Percentiles rank a stretch among this genome's conserved stretches.
Evolutionary conservation across 768 basidiomycete genomes (phyloP).

Genomic region (Hydnum rufescens): DNA sequence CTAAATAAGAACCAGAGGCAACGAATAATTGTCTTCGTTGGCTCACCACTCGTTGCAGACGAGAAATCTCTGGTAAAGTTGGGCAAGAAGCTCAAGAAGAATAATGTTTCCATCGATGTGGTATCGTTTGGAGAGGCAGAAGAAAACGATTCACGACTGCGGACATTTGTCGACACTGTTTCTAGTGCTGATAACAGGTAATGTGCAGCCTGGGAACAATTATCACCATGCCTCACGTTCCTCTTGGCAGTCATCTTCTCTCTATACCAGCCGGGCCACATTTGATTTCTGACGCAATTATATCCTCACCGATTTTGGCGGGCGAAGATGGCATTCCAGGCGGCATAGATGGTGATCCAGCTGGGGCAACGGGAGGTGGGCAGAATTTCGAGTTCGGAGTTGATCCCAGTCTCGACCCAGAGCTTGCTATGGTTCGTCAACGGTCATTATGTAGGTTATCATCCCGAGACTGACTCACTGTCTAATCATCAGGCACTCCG

Average conservation of each 20-base stretch:
- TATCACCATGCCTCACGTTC: not conserved
- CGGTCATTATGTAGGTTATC: not conserved
- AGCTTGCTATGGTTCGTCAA: slow-evolving; percentile 72
- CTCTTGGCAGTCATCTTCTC: slow-evolving; percentile 48
- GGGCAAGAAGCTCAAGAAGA: slow-evolving; percentile 97
- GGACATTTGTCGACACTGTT: slow-evolving; percentile 65
- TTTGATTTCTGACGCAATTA: slow-evolving; percentile 65
- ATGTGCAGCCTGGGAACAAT: slow-evolving; percentile 17
- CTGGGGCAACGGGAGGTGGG: slow-evolving; percentile 20
- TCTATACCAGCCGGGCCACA: slow-evolving; percentile 56
- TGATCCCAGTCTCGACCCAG: slow-evolving; percentile 89
- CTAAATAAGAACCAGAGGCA: slow-evolving; percentile 98
- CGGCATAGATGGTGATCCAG: slow-evolving; percentile 23
- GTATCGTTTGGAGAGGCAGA: slow-evolving; percentile 72
- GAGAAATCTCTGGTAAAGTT: slow-evolving; percentile 69
- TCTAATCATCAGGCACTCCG: slow-evolving; percentile 51
- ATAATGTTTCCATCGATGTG: slow-evolving; percentile 90
- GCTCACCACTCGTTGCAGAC: slow-evolving; percentile 63
- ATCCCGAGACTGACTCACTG: not conserved
- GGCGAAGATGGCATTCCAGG: slow-evolving; percentile 50
- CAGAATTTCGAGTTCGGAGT: slow-evolving; percentile 72
- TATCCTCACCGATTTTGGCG: slow-evolving; percentile 64
- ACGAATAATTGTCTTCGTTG: slow-evolving; percentile 85
- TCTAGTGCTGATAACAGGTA: slow-evolving; percentile 75
- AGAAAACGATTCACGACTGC: slow-evolving; percentile 45